Evolutionary conservation across 192 early-diverging fungal genomes (phyloP).

Genomic region (Backusella australiensis): DNA sequence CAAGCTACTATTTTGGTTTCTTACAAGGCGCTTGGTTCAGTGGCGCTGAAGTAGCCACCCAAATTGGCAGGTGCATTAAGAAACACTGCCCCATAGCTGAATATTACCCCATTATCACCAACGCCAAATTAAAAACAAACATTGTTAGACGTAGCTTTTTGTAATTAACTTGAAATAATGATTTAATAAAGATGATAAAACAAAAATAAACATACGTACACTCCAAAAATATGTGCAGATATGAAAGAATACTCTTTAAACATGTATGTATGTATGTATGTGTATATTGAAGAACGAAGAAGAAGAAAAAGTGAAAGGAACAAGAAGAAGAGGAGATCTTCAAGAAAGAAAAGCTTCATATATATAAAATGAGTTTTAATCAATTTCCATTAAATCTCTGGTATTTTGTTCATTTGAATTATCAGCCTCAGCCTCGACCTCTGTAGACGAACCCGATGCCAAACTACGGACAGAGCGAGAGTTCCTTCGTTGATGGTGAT

Average conservation of each 20-base stretch:
- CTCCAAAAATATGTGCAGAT: background rate
- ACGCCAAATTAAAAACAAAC: conserved; percentile 6
- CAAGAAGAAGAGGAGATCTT: background rate
- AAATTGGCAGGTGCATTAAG: conserved; percentile 23
- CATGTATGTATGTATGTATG: background rate
- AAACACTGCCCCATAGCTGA: conserved; percentile 12
- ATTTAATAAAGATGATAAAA: background rate
- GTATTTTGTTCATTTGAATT: conserved; percentile 9
- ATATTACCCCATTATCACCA: conserved; percentile 27
- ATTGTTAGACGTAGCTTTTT: conserved; percentile 13
- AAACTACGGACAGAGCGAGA: conserved; percentile 27
- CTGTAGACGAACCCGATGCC: conserved; percentile 33
- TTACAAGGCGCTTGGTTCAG: conserved; percentile 32
- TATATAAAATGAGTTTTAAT: conserved; percentile 6
- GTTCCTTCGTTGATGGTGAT: conserved; percentile 18
- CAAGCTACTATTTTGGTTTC: conserved; percentile 25
- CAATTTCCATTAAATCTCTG: conserved; percentile 22
- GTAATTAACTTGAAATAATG: background rate
- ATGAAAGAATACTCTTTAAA: background rate
- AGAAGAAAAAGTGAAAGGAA: background rate
- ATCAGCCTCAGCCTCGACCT: conserved; percentile 26
- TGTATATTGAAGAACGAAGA: background rate
- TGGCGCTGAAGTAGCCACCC: conserved; percentile 15
- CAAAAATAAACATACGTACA: background rate
- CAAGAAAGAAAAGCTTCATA: background rate